These are phyloP conservation scores for Cladophialophora chaetospira DNA, from an alignment of 2,329 filamentous ascomycete genomes.

Conservation along the genomic window DNA sequence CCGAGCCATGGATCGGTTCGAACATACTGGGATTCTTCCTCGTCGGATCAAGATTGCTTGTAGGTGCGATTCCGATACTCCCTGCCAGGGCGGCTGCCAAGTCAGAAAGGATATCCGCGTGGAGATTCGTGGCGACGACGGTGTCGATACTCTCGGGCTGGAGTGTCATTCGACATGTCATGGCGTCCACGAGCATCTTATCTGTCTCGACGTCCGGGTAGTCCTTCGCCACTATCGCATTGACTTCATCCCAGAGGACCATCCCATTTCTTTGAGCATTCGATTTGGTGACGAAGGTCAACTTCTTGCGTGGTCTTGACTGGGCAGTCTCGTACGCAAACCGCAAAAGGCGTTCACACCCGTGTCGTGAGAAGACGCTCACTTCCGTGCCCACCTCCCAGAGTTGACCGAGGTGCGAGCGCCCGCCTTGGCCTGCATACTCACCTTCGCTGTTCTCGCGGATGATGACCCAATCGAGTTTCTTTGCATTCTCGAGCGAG, in stretches of 20 bases:
- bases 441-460: conserved; percentile 69
- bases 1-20: conserved; percentile 73
- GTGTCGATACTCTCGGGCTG: conserved; percentile 63
- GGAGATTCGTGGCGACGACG: conserved; percentile 64
- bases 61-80: conserved; percentile 72
- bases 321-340: conserved; percentile 65
- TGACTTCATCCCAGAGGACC: conserved; percentile 69
- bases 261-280: conserved; percentile 68
- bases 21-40: conserved; percentile 63
- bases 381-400: conserved; percentile 67
- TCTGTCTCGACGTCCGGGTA: conserved; percentile 64
- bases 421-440: conserved; percentile 66
- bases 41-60: conserved; percentile 67
- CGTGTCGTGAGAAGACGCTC: conserved; percentile 63
- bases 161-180: conserved; percentile 66
- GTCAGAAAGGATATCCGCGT: conserved; percentile 70
- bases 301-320: conserved; percentile 57
- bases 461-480: conserved; percentile 68
- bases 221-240: conserved; percentile 55
- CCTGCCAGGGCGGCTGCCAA: conserved; percentile 70
- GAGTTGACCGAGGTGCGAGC: conserved; percentile 58
- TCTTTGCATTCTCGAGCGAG: conserved; percentile 55
- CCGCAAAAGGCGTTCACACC: conserved; percentile 61
- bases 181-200: conserved; percentile 69
- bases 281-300: conserved; percentile 67